Percentiles rank a stretch among this genome's conserved stretches.
These are phyloP conservation scores for Linum lewisii DNA, from an alignment of 345 rosid species.

Conservation along the genomic window DNA sequence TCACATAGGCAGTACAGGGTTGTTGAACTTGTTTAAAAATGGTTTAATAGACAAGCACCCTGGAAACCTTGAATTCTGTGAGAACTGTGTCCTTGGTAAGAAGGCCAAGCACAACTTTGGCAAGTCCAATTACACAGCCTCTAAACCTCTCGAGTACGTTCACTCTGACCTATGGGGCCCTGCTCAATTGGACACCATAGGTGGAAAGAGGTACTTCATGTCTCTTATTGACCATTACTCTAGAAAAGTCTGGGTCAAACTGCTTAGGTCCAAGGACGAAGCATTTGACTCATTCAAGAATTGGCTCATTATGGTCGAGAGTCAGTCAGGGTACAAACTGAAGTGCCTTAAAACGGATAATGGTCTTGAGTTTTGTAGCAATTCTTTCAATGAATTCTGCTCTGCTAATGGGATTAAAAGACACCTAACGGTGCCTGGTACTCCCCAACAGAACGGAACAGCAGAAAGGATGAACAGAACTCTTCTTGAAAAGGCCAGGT, in stretches of 20 bases:
- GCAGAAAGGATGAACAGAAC: constrained; percentile 3
- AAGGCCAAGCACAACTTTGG: not conserved
- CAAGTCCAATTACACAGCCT: not conserved
- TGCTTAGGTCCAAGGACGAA: not conserved
- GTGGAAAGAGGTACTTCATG: not conserved
- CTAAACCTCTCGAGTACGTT: not conserved
- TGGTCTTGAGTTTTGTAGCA: not conserved
- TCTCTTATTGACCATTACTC: constrained; percentile 6
- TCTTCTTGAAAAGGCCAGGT: not conserved
- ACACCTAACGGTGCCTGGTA: not conserved
- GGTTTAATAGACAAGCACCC: not conserved
- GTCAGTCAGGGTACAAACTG: not conserved
- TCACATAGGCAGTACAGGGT: not conserved
- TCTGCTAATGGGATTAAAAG: not conserved
- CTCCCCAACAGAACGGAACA: not conserved
- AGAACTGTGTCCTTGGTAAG: not conserved
- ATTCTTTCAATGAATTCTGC: not conserved
- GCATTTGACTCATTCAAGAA: not conserved
- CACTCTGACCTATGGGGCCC: not conserved
- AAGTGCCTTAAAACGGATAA: not conserved
- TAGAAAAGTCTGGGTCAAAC: not conserved
- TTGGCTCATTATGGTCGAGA: not conserved
- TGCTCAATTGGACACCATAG: not conserved
- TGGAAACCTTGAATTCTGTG: not conserved
- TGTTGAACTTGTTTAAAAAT: not conserved